phyloP scores from a whole-genome alignment of 768 basidiomycete species.

The Mycena filopes region DNA sequence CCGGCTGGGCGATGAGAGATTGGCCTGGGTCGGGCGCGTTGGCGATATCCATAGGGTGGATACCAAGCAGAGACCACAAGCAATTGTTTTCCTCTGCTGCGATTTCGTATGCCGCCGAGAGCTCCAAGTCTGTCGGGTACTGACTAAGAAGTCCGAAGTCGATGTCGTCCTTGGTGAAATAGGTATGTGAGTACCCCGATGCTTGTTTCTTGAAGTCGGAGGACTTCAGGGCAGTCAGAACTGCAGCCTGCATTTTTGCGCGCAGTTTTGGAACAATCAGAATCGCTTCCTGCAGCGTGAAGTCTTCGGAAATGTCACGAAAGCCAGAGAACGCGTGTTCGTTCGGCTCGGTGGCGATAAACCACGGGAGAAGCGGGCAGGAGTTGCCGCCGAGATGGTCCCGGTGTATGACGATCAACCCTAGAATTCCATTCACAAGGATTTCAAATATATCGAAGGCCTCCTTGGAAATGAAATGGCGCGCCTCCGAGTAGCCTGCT shows the following conservation, averaged over 20 bases:
- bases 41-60: not conserved
- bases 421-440: conserved; percentile 36
- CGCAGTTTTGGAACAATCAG: no score
- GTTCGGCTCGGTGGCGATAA: conserved; percentile 30
- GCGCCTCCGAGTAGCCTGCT: conserved; percentile 19
- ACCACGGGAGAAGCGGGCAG: conserved; percentile 36
- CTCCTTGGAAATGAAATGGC: conserved; percentile 40
- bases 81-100: conserved; percentile 6
- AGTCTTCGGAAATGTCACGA: conserved; percentile 32
- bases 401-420: conserved; percentile 38
- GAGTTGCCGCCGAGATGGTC: conserved; percentile 26
- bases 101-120: not conserved
- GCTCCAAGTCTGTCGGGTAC: not conserved
- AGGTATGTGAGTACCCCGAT: no score
- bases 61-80: conserved; percentile 2
- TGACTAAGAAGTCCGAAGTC: not conserved
- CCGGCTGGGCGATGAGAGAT: no score
- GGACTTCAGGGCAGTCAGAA: no score
- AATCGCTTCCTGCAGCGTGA: no score
- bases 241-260: no score
- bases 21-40: not conserved
- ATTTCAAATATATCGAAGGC: conserved; percentile 36
- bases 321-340: conserved; percentile 36
- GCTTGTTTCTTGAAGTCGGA: no score
- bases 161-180: no score